Evolutionary conservation across 257 asterid species (phyloP), one percentile per base, ranked within the genome.

Genomic region (Asclepias syriaca): DNA sequence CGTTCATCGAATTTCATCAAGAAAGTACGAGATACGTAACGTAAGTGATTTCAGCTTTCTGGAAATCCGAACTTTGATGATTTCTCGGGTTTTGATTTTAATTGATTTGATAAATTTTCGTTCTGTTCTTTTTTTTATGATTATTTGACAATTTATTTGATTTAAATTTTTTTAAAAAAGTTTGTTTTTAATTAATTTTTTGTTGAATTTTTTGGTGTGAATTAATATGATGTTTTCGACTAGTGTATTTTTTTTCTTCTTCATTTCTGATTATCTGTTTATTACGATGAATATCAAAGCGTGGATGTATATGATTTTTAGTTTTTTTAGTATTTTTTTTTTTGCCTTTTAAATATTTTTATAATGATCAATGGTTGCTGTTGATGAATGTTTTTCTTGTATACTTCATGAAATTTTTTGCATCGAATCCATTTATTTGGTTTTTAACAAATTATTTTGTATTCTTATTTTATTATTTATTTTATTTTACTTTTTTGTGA

Each of bases 1-100:
- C 67, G 56, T 43, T 27, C 75, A 72, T 75, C 59, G 60, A 72
- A 57, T 56, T 55, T 73, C 79, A 82, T 83, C 77, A 69, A 77
- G 73, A 73, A 77, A 66, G 56, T 43, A 13, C 16, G 21, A 27
- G n/a, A 71, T 72, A 83, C 94, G 91, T 82, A 15, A 76, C 94
- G 93, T 82, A 19, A 76, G 54, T 46, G 14, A 12, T 32, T 69
- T 65, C 71, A 66, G 66, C 75, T 76, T 50, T 49, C 61, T 54
- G 85, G 82, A 80, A 69, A 84, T 77, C 57, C 27, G 12, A 51
- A 43, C 67, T 54, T 57, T 40, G 43, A 50, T 14, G 60, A 49
- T 65, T 74, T 54, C 78, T 73, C 71, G 34, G 43, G 49, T 74
- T 67, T 63, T n/a, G 3, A 3, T 61, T 72, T 66, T 27, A 78